These are phyloP conservation scores for Rhizopus stolonifer DNA, from an alignment of 371 early-diverging fungal genomes.

Conservation along the genomic window DNA sequence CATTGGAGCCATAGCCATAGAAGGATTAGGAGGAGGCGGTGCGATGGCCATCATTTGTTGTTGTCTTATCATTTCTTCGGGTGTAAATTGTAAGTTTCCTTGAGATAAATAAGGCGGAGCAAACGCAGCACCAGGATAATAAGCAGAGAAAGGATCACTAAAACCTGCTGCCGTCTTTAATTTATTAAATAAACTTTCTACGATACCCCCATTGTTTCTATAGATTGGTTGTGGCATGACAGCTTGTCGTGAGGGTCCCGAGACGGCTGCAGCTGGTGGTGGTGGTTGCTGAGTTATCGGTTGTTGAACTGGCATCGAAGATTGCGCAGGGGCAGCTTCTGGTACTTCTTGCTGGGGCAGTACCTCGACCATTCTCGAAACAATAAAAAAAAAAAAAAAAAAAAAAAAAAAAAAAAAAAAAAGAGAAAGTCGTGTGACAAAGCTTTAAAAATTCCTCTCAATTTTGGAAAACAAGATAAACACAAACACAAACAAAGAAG, in stretches of 20 bases:
- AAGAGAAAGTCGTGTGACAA: neutral
- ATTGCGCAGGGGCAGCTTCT: neutral
- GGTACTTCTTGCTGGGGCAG: neutral
- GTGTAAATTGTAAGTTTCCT: neutral
- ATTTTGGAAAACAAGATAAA: neutral
- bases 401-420: neutral
- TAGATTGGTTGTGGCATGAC: neutral
- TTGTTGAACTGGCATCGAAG: neutral
- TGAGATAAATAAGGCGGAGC: neutral
- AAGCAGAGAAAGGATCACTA: neutral
- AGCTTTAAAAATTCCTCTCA: neutral
- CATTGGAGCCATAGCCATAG: neutral
- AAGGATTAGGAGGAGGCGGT: neutral
- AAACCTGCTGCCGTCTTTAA: neutral
- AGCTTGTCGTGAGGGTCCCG: neutral
- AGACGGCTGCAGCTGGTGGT: neutral
- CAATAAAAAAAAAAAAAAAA: too few relatives aligned
- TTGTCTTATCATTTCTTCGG: neutral
- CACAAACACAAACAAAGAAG: neutral
- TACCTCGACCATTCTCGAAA: neutral
- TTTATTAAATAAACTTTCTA: conserved; percentile 1
- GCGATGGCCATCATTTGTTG: neutral
- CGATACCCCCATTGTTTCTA: neutral
- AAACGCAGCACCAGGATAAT: neutral
- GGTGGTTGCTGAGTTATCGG: neutral